Base-by-base conservation (phyloP, 2,329 filamentous ascomycete genomes). In the Fusarium protoensiforme region DNA sequence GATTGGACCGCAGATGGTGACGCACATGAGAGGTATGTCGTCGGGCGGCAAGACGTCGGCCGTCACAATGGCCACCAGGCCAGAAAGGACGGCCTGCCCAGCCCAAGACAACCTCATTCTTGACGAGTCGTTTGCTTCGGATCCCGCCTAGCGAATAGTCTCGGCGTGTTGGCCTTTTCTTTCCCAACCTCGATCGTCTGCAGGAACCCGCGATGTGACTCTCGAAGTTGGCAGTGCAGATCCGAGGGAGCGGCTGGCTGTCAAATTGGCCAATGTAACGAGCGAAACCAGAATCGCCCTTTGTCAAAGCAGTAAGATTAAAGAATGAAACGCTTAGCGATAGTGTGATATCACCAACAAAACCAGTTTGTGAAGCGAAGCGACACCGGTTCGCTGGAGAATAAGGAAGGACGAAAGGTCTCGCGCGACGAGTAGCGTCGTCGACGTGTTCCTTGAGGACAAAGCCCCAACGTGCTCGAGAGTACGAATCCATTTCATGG, bases 1-100 rank as follows among this genome's bases (percentile, higher is more conserved):
- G 57, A 85, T 81, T 60, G 83, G 83, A 6, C 83, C 83, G 76
- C 83, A 85, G 60, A 85, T 84, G 41, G 80, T 81, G 38, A 82
- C 82, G 66, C 83, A 85, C 61, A 78, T 76, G 24, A 84, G 65
- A 35, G 83, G 83, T 18, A 85, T 81, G 29, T 83, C 80, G 24
- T 82, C 75, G 14, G 80, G 75, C 20, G 77, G 78, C 38, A 85
- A 75, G 33, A 78, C 78, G 36, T 81, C 79, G 29, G 79, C 78
- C 10, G 71, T 61, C 39, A 75, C 76, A 57, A 80, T 53, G n/a
- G 76, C 69, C 38, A 75, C 74, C 63, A 82, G 75, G 73, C 78
- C 77, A 35, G 77, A 78, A 41, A 80, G 61, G 61, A 81, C 67
- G 65, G 77, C 76, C 66, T 79, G 60, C 35, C 74, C 67, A 29